Base-by-base conservation (phyloP, 306 rosid genomes). In the Trichosanthes cucumerina region DNA sequence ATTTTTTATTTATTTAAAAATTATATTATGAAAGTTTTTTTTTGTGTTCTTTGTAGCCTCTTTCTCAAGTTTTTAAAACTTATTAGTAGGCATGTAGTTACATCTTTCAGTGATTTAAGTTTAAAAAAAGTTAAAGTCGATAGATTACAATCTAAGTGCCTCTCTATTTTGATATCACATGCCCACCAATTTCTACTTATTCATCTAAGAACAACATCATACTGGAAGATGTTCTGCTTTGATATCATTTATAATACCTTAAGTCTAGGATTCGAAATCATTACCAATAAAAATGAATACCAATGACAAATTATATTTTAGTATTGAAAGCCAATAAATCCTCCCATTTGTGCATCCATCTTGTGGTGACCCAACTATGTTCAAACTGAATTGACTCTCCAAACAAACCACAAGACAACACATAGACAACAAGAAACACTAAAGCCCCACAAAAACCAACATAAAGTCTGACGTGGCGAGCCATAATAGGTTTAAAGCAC, bases 401-500 rank as follows among this genome's bases (percentile, higher is more conserved):
- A 46, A 8, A 49, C 39, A 16, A 73, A 73, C 24, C 60, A 49
- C 4, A 41, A 4, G 56, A 77, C 80, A 41, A 57, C n/a, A 57
- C 33, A 76, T 56, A 59, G 49, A 77, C 79, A 56, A 76, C 28
- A 62, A 52, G 33, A 53, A 41, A 70, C 56, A 18, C 28, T 46
- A 59, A 21, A 12, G 21, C 4, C 70, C 62, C n/a, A 34, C 23
- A 54, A 59, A 39, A 24, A 59, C 54, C 39, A 38, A 26, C 80
- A 41, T 9, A 9, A 77, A 77, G 7, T 41, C 38, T 16, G 5
- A 79, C 69, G 77, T 82, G 88, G 83, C 75, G 71, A 77, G 57
- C 13, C 46, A 16, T 11, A 19, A 28, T 62, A 36, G 28, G 84
- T 19, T 26, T 2, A 41, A 15, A 65, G 81, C 92, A 87, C 90